phyloP scores from a whole-genome alignment of 2,329 filamentous ascomycete species.

The Neofusicoccum umdonicola region DNA sequence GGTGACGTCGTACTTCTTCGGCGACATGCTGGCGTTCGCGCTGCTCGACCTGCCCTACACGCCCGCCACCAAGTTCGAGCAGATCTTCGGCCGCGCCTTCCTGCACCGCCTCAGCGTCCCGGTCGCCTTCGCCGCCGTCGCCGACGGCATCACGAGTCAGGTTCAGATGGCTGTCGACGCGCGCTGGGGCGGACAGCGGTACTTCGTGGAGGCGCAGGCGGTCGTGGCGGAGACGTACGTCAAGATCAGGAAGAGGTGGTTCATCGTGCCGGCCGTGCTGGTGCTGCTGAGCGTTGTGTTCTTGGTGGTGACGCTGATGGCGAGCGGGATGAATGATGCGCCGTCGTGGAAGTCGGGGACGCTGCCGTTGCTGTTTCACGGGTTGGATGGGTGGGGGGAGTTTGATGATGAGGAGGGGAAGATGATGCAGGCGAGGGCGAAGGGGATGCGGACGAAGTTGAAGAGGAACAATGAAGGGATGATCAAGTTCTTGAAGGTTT shows the following conservation, averaged over 20 bases:
- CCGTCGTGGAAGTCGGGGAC: neutral
- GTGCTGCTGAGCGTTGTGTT: neutral
- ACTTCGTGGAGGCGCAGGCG: neutral
- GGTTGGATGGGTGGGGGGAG: neutral
- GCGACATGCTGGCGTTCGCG: neutral
- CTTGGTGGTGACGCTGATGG: neutral
- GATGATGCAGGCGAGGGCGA: no score
- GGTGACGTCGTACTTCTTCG: neutral
- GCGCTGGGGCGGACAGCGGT: neutral
- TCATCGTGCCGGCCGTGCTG: neutral
- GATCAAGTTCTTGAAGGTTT: no score
- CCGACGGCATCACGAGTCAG: no score
- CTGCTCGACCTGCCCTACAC: neutral
- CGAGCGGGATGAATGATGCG: neutral
- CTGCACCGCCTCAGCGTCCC: no score
- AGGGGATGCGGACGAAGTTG: no score
- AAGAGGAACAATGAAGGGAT: no score
- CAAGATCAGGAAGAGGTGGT: neutral
- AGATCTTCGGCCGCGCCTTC: neutral
- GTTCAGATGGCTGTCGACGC: no score
- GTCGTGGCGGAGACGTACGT: neutral
- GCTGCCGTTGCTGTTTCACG: neutral
- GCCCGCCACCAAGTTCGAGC: neutral
- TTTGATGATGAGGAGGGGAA: neutral
- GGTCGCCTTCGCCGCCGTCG: no score